A percentile compares a stretch with the other conserved stretches of the same genome.
Conservation (phyloP, 2,329 filamentous ascomycete species). For the Phyllosticta citrichinensis region DNA sequence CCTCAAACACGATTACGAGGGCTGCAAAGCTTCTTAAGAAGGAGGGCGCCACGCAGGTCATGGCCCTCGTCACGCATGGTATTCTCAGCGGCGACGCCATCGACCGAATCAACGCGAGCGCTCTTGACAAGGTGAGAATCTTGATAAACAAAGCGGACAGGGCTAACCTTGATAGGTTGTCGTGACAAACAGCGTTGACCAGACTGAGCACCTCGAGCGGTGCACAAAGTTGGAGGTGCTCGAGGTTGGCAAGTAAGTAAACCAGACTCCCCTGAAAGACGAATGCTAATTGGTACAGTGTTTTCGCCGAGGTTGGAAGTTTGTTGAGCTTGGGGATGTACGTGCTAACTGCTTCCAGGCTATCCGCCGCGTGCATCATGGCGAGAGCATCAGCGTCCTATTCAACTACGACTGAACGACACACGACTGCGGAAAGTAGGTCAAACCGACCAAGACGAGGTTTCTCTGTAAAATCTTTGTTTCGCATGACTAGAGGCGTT, state of each 20-base stretch:
- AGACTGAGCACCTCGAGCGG: conserved; percentile 63
- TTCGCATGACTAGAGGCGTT: conserved; percentile 10
- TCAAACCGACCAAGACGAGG: background rate
- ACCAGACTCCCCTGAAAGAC: background rate
- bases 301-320: conserved; percentile 70
- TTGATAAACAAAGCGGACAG: too few relatives aligned
- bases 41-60: conserved; percentile 79
- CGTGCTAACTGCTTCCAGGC: conserved; percentile 40
- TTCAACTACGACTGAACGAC: conserved; percentile 65
- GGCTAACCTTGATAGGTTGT: conserved; percentile 33
- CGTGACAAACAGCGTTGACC: conserved; percentile 91
- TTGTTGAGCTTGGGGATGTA: background rate
- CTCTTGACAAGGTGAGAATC: conserved; percentile 66
- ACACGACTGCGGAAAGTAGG: background rate
- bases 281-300: conserved; percentile 30
- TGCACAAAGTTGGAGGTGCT: conserved; percentile 88
- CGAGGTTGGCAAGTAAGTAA: conserved; percentile 54
- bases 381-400: conserved; percentile 91
- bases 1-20: conserved; percentile 91
- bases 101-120: conserved; percentile 83
- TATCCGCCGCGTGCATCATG: conserved; percentile 91
- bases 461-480: conserved; percentile 7
- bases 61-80: conserved; percentile 87
- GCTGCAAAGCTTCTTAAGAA: conserved; percentile 95
- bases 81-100: conserved; percentile 94